Evolutionary conservation across 139 green algal species (phyloP).

Genomic region (Tetradesmus obliquus): DNA sequence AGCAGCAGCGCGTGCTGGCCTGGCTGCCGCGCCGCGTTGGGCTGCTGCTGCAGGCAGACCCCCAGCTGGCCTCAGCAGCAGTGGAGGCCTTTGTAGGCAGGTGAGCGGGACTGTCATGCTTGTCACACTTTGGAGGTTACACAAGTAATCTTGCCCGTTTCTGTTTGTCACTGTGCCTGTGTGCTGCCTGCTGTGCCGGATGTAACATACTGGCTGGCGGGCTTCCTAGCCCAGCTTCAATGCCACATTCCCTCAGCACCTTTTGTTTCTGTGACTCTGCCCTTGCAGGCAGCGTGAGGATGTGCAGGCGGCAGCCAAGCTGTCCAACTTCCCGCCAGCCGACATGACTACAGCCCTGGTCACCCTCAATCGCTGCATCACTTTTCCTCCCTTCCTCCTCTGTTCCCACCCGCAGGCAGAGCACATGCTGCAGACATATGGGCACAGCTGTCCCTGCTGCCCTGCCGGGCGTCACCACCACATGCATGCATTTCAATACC

Average conservation of each 20-base stretch:
- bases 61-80: slow-evolving; percentile 71
- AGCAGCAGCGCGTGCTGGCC: slow-evolving; percentile 56
- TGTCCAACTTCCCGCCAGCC: slow-evolving; percentile 58
- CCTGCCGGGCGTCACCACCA: no score
- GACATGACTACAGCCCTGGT: slow-evolving; percentile 44
- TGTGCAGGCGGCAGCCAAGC: slow-evolving; percentile 58
- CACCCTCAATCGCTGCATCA: slow-evolving; percentile 69
- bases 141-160: not conserved
- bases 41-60: slow-evolving; percentile 60
- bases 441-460: no score
- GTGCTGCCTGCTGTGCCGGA: not conserved
- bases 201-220: no score
- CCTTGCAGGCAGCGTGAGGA: slow-evolving; percentile 55
- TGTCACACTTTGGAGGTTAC: not conserved
- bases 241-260: no score
- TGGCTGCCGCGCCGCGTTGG: slow-evolving; percentile 68
- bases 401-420: no score
- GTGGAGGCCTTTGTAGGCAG: slow-evolving; percentile 71
- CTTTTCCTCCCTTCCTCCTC: no score
- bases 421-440: no score
- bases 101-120: not conserved
- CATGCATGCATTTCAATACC: no score
- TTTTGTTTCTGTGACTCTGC: no score
- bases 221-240: no score
- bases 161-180: not conserved